Evolutionary conservation across 2,329 filamentous ascomycete genomes (phyloP), one percentile per base, ranked within the genome.

Genomic region (Rhinocladiella mackenziei): DNA sequence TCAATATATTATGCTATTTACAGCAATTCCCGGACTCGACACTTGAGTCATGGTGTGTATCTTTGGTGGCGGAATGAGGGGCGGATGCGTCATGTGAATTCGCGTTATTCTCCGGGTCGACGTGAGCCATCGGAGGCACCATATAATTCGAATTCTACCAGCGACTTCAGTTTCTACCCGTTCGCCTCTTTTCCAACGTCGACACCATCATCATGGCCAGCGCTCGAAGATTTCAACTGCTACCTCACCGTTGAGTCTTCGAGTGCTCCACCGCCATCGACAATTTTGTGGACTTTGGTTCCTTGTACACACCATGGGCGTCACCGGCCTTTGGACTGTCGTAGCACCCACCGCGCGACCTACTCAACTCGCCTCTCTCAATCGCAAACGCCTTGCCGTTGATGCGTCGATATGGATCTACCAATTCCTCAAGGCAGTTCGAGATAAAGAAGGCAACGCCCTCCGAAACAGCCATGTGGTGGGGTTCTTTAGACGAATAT

Each of bases 371-470:
- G 89, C 94, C 58, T 95, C 91, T 10, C 81, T 98, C 49, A 97
- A 97, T 65, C 87, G 86, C 57, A 96, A 95, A 69, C 88, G 92
- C 11, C 84, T 98, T 37, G 94, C 92, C 34, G 88, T 98, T 56
- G 92, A 98, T 69, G 92, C 94, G 46, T 96, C 89, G 9, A 98
- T 98, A 63, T 98, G 92, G 92, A 97, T 98, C 58, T 98, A 98
- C 74, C 92, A 98, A 63, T 98, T 98, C 61, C 80, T 98, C 58
- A 98, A 98, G 71, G 92, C 94, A 7, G 92, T 98, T 8, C 89
- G 92, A 58, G 92, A 98, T 69, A 96, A 97, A 61, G 92, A 98
- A 67, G 92, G 92, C 41, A 95, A 98, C 62, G 92, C 92, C 1
- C 75, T 98, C 39, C 87, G 89, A 53, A 98, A 96, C 70, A 91